Base-by-base conservation (phyloP, 2,329 filamentous ascomycete species). In the Paraphoma chrysanthemicola region DNA sequence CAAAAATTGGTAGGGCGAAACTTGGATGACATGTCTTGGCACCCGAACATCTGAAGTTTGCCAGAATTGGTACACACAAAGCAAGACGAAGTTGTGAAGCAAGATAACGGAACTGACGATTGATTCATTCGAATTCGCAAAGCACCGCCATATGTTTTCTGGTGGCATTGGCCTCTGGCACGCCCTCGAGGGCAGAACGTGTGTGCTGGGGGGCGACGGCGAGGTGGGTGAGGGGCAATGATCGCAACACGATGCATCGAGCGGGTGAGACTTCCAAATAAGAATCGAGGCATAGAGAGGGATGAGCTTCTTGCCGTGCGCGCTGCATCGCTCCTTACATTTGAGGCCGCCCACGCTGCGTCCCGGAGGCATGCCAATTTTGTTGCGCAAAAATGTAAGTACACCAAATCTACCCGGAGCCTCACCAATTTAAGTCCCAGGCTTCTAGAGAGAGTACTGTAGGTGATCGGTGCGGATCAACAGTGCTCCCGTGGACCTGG, bases 281-380 rank as follows among this genome's bases (percentile, higher is more conserved):
- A 17, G n/a, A 14, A 31, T 12, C 8, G 31, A 30, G 18, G 17
- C 14, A 16, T 23, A 45, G 16, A 45, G 31, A n/a, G 16, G 16
- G 8, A 17, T 14, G 39, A 17, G 11, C 41, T 10, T 4, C 17
- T 16, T 28, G 18, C 5, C 14, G 44, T 51, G 46, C 28, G 31
- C 23, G 39, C 39, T 53, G 38, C 18, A 39, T 23, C n/a, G 10
- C 17, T 33, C 33, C 44, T 46, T 59, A 16, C 30, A 43, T 23
- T 28, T 39, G 39, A 53, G 44, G 51, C 31, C 45, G 44, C 44
- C 57, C 44, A 44, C 47, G 31, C 6, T 51, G 39, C 3, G 50
- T 49, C 43, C 44, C 14, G 41, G 58, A 63, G 57, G 46, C 57
- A 49, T 53, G 51, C 51, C 44, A 48, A 18, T 28, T 43, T 36